A percentile compares a stretch with the other conserved stretches of the same genome.
Evolutionary conservation across 495 filamentous ascomycete species (phyloP).

Genomic region (Lasiosphaeria hispida): DNA sequence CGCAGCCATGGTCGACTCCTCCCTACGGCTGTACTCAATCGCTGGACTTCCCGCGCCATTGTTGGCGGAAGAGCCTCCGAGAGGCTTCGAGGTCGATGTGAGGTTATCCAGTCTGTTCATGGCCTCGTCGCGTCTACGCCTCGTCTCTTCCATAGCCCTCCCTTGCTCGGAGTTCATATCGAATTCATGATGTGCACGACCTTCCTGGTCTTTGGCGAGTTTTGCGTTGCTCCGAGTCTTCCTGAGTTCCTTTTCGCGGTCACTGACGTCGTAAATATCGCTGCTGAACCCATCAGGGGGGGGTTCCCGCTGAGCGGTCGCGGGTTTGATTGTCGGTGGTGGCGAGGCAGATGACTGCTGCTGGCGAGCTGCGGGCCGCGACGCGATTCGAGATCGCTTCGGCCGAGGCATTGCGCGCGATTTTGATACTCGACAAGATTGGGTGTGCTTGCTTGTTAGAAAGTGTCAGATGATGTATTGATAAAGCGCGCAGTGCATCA

Average conservation of each 20-base stretch:
- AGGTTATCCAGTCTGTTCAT: constrained; percentile 40
- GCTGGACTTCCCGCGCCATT: constrained; percentile 17
- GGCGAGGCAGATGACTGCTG: constrained; percentile 16
- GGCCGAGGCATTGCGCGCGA: constrained; percentile 42
- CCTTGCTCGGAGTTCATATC: constrained; percentile 28
- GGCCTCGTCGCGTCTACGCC: constrained; percentile 37
- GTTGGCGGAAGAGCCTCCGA: not conserved
- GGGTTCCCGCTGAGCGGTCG: constrained; percentile 5
- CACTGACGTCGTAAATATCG: constrained; percentile 47
- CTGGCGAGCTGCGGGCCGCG: constrained; percentile 23
- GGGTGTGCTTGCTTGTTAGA: not conserved
- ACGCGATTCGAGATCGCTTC: constrained; percentile 37
- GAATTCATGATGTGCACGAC: not conserved
- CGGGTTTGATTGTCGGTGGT: constrained; percentile 5
- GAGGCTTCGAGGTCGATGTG: constrained; percentile 32
- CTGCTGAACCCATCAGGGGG: constrained; percentile 14
- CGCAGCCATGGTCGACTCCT: constrained; percentile 25
- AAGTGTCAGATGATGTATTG: not conserved
- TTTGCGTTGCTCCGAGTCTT: constrained; percentile 12
- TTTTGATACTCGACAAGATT: not conserved
- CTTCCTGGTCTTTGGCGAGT: not conserved
- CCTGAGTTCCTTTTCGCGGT: constrained; percentile 40
- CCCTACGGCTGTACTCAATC: constrained; percentile 31
- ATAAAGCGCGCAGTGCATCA: too few relatives aligned
- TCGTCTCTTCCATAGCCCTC: constrained; percentile 29